Percentiles rank a stretch among this genome's conserved stretches.
phyloP scores from a whole-genome alignment of 805 yeast species.

The Teunomyces funiuensis region DNA sequence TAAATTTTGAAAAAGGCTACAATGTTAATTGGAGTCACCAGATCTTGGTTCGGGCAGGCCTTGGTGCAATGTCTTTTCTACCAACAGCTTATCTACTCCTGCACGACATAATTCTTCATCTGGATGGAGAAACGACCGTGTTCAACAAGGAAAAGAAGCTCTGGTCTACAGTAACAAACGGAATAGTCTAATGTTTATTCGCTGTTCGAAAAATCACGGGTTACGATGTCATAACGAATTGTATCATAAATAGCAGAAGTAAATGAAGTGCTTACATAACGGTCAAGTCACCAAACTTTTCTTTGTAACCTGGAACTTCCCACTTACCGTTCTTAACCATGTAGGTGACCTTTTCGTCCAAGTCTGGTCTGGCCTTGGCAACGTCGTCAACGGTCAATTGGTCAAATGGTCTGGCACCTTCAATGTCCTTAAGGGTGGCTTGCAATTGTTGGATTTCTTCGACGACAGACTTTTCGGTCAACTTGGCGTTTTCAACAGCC shows the following conservation, averaged over 20 bases:
- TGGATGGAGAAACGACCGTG: slow-evolving; percentile 2
- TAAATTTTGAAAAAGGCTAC: slow-evolving; percentile 31
- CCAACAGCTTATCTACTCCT: slow-evolving; percentile 1
- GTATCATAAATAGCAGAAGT: slow-evolving; percentile 6
- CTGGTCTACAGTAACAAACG: slow-evolving; percentile 1
- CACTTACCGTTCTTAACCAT: slow-evolving; percentile 96
- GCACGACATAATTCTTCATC: neutral
- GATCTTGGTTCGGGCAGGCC: neutral
- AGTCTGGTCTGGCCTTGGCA: slow-evolving; percentile 93
- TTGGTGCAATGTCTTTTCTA: neutral
- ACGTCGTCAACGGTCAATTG: slow-evolving; percentile 95
- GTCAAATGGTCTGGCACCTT: slow-evolving; percentile 96
- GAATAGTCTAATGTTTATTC: neutral
- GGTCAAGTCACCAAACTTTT: slow-evolving; percentile 95
- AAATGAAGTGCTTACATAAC: slow-evolving; percentile 61
- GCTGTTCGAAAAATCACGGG: neutral
- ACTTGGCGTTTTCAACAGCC: slow-evolving; percentile 93
- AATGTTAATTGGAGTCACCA: slow-evolving; percentile 9
- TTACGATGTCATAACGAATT: slow-evolving; percentile 3
- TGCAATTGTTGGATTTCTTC: slow-evolving; percentile 84
- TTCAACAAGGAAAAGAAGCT: neutral
- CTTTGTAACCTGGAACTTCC: slow-evolving; percentile 98
- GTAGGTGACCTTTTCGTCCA: slow-evolving; percentile 91
- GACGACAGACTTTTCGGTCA: slow-evolving; percentile 84
- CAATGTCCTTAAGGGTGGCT: slow-evolving; percentile 88